Base-by-base conservation (phyloP, 2,329 filamentous ascomycete genomes). In the Penicillium sp. region DNA sequence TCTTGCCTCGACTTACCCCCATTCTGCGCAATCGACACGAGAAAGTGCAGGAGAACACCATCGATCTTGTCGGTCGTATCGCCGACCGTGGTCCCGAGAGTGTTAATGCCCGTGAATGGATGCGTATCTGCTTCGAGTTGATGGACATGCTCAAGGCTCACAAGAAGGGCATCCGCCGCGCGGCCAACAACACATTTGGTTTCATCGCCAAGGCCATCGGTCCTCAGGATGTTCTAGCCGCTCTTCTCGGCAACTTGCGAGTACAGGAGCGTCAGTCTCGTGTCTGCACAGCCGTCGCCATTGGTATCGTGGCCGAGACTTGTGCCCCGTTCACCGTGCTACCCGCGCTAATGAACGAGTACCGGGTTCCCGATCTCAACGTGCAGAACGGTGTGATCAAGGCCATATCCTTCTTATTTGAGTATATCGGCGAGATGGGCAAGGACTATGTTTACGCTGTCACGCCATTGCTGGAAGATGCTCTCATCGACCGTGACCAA, bases 361-460 rank as follows among this genome's bases (percentile, higher is more conserved):
- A 99, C 72, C 87, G 93, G 46, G 93, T 99, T 8, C 93, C 93
- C 0, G 93, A 99, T 73, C 85, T 99, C 59, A 99, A 99, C 68
- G 93, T 99, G 22, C 93, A 99, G 70, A 99, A 99, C 62, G 93
- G 93, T 74, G 93, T 99, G 29, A 84, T 99, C 67, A 99, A 99
- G 72, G 91, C 91, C 4, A 80, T 99, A 45, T 95, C 89, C 6
- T 99, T 99, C 80, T 79, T 99, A 53, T 99, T 97, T 66, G 93
- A 99, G 68, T 99, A 99, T 73, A 99, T 99, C 69, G 93, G 93
- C 56, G 93, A 99, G 72, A 97, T 99, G 93, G 89, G 90, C 56
- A 99, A 97, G 75, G 93, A 99, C 72, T 99, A 99, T 69, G 93
- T 99, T 66, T 99, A 99, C 66, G 93, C 95, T 14, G 91, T 99